These are phyloP conservation scores for Amoeboaphelidium protococcarum DNA, from an alignment of 371 early-diverging fungal species.

Conservation along the genomic window DNA sequence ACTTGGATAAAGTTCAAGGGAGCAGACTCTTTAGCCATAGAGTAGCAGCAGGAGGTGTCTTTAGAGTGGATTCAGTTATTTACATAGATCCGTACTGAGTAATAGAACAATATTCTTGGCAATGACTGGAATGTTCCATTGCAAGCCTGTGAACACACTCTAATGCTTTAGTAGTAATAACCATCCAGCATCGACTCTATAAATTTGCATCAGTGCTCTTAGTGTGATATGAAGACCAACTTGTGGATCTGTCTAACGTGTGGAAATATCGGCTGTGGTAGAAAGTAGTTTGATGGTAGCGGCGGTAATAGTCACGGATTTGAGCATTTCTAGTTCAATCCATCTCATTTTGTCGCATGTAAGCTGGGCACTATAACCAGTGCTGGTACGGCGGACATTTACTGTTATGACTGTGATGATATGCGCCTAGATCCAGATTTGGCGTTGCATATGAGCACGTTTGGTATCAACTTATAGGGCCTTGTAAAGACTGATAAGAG, in stretches of 20 bases:
- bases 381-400: constrained; percentile 85
- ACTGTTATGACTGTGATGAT: constrained; percentile 74
- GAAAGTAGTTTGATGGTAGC: constrained; percentile 78
- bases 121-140: too few relatives aligned
- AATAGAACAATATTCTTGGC: too few relatives aligned
- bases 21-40: too few relatives aligned
- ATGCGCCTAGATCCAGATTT: constrained; percentile 51
- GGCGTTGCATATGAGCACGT: constrained; percentile 38
- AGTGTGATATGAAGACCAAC: constrained; percentile 61
- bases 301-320: constrained; percentile 98
- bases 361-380: constrained; percentile 90
- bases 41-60: too few relatives aligned
- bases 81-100: too few relatives aligned
- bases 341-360: constrained; percentile 55
- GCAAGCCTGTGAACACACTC: too few relatives aligned
- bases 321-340: constrained; percentile 54
- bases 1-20: too few relatives aligned
- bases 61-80: too few relatives aligned
- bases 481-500: constrained; percentile 76
- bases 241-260: constrained; percentile 36
- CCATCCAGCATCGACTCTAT: too few relatives aligned
- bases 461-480: constrained; percentile 57
- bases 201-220: constrained; percentile 43
- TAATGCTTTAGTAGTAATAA: too few relatives aligned
- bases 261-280: constrained; percentile 32